A percentile compares a stretch with the other conserved stretches of the same genome.
Conservation (phyloP, 1,139 yeast genomes). For the Candida sanyaensis region DNA sequence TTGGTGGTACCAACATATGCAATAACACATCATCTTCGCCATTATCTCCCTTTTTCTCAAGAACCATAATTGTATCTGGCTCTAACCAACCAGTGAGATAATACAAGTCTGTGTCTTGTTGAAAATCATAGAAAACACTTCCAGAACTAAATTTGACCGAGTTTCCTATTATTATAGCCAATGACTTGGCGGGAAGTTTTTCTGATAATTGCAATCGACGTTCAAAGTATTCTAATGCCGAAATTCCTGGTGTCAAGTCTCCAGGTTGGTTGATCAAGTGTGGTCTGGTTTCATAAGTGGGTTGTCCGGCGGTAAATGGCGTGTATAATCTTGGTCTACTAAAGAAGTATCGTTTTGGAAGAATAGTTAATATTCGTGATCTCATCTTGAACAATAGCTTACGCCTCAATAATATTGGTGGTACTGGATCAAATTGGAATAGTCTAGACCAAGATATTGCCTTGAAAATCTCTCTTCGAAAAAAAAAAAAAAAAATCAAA, state of each 20-base stretch:
- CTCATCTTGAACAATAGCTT: not conserved
- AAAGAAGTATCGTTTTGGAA: constrained; percentile 8
- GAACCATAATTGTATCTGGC: constrained; percentile 76
- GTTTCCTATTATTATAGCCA: constrained; percentile 77
- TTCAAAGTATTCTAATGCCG: constrained; percentile 76
- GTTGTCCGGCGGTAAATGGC: constrained; percentile 69
- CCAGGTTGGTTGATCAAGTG: constrained; percentile 69
- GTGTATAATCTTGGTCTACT: constrained; percentile 19
- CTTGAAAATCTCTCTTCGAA: not conserved
- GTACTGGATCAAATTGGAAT: too few relatives aligned
- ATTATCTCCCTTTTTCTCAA: constrained; percentile 59
- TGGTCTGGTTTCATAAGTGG: constrained; percentile 83
- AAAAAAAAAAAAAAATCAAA: not conserved
- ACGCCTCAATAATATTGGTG: too few relatives aligned
- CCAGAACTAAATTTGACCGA: constrained; percentile 80
- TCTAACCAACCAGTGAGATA: constrained; percentile 94
- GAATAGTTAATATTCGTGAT: not conserved
- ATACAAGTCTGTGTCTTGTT: constrained; percentile 85
- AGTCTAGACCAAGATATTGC: too few relatives aligned
- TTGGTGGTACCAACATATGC: constrained; percentile 88
- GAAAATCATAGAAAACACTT: constrained; percentile 86
- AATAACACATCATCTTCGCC: constrained; percentile 53
- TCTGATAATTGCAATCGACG: constrained; percentile 63
- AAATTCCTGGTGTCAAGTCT: constrained; percentile 84
- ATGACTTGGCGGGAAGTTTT: constrained; percentile 60